phyloP scores from a whole-genome alignment of 2,329 filamentous ascomycete species.

The Tolypocladium pustulatum region DNA sequence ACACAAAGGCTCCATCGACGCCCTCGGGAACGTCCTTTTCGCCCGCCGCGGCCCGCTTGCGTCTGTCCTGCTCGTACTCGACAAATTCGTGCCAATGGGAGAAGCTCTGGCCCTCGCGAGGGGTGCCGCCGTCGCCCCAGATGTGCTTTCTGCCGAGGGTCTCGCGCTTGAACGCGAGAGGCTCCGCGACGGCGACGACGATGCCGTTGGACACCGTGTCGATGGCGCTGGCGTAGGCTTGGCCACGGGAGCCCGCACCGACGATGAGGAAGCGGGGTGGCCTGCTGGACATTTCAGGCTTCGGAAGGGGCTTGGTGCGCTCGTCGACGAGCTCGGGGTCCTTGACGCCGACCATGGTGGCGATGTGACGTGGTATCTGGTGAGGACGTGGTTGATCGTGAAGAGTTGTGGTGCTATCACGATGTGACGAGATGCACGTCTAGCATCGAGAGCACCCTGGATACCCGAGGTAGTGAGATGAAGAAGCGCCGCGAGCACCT shows the following conservation, averaged over 20 bases:
- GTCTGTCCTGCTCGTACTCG: conserved; percentile 55
- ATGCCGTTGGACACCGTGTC: conserved; percentile 53
- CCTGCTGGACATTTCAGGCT: conserved; percentile 32
- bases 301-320: conserved; percentile 21
- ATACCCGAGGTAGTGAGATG: neutral
- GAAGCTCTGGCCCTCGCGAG: conserved; percentile 58
- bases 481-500: neutral
- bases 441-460: neutral
- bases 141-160: conserved; percentile 63
- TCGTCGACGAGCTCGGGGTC: conserved; percentile 13
- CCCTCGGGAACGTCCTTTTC: conserved; percentile 36
- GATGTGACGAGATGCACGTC: neutral
- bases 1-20: conserved; percentile 52
- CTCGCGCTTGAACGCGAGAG: conserved; percentile 63
- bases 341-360: conserved; percentile 11
- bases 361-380: neutral
- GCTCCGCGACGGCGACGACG: conserved; percentile 73
- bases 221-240: conserved; percentile 61
- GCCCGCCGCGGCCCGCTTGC: conserved; percentile 39
- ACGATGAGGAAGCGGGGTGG: conserved; percentile 66
- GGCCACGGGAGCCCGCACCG: conserved; percentile 71
- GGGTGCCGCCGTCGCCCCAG: conserved; percentile 43
- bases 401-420: neutral
- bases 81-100: conserved; percentile 65
- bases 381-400: neutral